Evolutionary conservation across 2,329 filamentous ascomycete genomes (phyloP).

Genomic region (Chaetomium sp.): DNA sequence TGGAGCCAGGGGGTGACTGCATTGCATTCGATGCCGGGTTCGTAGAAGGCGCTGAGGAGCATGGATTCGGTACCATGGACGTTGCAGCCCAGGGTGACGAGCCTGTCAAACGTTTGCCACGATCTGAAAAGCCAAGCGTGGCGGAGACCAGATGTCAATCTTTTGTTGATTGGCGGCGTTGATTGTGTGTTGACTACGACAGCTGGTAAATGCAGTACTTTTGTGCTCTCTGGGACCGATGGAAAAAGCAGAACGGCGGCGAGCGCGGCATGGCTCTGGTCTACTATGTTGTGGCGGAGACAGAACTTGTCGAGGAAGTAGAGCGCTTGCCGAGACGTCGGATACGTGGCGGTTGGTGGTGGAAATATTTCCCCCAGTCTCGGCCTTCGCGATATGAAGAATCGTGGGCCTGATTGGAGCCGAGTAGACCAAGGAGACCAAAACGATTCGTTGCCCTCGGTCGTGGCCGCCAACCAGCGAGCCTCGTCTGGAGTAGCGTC

Average conservation of each 20-base stretch:
- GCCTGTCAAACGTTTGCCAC: neutral
- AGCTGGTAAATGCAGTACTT: neutral
- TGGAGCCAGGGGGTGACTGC: conserved; percentile 6
- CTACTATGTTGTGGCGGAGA: neutral
- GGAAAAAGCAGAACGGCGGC: conserved; percentile 2
- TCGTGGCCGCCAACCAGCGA: neutral
- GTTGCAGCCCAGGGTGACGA: neutral
- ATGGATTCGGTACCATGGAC: neutral
- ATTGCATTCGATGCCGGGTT: neutral
- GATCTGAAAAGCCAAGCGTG: neutral
- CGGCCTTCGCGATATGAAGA: neutral
- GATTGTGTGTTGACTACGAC: neutral
- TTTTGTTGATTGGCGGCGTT: neutral
- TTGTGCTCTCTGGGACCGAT: neutral
- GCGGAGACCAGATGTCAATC: neutral
- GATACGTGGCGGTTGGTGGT: neutral
- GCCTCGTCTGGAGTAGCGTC: neutral
- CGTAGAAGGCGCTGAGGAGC: conserved; percentile 11
- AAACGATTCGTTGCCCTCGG: neutral
- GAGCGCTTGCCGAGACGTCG: neutral
- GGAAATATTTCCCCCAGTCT: neutral
- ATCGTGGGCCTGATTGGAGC: neutral
- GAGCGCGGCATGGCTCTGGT: conserved; percentile 10
- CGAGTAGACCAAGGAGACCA: conserved; percentile 3
- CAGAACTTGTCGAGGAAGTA: neutral